Conservation (phyloP, 441 rosid species). For the Hypseocharis bilobata region DNA sequence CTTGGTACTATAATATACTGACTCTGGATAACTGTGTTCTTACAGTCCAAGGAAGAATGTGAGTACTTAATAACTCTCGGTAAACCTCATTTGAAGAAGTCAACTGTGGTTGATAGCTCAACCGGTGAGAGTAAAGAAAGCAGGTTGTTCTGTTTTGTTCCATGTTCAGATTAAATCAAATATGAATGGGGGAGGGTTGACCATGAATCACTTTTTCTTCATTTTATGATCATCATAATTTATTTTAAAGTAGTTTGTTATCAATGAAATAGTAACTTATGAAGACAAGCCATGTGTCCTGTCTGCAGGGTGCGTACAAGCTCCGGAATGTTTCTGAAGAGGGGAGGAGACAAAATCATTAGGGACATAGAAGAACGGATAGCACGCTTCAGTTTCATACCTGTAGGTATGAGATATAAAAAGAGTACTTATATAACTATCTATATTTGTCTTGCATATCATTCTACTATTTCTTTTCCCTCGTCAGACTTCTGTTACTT, state of each 20-base stretch:
- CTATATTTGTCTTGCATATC: neutral
- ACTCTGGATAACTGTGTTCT: slow-evolving; percentile 10
- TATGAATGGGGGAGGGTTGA: neutral
- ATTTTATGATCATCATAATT: neutral
- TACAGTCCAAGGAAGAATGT: slow-evolving; percentile 63
- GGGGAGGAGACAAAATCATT: slow-evolving; percentile 66
- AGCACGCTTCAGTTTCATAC: slow-evolving; percentile 75
- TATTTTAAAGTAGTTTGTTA: neutral
- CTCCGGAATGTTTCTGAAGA: slow-evolving; percentile 66
- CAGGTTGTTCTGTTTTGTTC: slow-evolving; percentile 35
- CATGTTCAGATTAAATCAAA: neutral
- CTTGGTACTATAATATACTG: neutral
- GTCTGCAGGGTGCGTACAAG: slow-evolving; percentile 71
- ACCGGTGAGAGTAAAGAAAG: slow-evolving; percentile 59
- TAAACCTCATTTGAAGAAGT: slow-evolving; percentile 53
- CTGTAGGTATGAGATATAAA: slow-evolving; percentile 45
- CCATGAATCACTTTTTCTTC: neutral
- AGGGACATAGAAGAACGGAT: slow-evolving; percentile 72
- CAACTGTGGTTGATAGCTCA: slow-evolving; percentile 57
- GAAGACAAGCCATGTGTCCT: slow-evolving; percentile 13
- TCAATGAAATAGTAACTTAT: neutral
- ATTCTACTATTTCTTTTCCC: neutral
- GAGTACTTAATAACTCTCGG: slow-evolving; percentile 56
- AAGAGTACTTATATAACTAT: neutral
- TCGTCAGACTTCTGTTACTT: neutral